Evolutionary conservation across 257 asterid genomes (phyloP).

Genomic region (Salvia miltiorrhiza): DNA sequence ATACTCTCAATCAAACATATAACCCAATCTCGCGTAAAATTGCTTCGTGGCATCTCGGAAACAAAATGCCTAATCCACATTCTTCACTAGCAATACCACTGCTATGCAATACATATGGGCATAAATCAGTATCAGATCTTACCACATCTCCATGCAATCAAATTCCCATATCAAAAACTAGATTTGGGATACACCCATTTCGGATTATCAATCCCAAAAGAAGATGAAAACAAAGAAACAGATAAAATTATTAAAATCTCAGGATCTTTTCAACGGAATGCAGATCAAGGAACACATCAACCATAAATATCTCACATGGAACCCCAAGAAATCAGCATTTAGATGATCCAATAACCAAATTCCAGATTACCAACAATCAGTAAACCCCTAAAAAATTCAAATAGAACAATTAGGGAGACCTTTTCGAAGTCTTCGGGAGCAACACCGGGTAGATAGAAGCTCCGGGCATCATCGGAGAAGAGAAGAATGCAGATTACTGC

Average conservation of each 20-base stretch:
- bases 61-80: background rate
- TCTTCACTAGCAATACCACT: background rate
- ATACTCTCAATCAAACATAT: background rate
- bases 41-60: background rate
- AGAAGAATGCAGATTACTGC: slow-evolving; percentile 33
- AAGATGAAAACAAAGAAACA: background rate
- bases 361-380: background rate
- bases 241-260: background rate
- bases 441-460: slow-evolving; percentile 80
- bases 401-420: slow-evolving; percentile 26
- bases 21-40: background rate
- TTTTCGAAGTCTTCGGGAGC: slow-evolving; percentile 70
- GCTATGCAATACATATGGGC: background rate
- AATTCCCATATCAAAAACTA: background rate
- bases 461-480: slow-evolving; percentile 35
- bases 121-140: background rate
- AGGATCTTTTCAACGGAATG: slow-evolving; percentile 20
- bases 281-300: slow-evolving; percentile 20
- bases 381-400: background rate
- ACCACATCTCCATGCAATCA: background rate
- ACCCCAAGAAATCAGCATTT: background rate
- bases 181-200: slow-evolving; percentile 1
- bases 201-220: background rate
- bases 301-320: background rate
- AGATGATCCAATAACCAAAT: background rate